Evolutionary conservation across 768 basidiomycete genomes (phyloP).

Genomic region (Ephemerocybe angulata): DNA sequence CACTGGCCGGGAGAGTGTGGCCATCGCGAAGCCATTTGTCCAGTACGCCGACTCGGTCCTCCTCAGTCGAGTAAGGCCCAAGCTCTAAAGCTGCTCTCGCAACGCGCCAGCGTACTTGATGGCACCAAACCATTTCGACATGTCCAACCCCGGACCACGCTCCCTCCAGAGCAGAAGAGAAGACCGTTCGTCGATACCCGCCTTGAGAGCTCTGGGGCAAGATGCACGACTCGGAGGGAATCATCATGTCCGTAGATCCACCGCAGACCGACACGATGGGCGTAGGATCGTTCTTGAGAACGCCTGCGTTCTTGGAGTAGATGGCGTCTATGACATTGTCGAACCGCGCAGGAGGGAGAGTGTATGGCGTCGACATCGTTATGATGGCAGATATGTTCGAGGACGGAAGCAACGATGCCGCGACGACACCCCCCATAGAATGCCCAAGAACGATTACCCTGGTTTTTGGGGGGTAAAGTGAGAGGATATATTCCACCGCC

Average conservation of each 20-base stretch:
- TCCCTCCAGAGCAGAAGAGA: slow-evolving; percentile 86
- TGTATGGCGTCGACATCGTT: slow-evolving; percentile 96
- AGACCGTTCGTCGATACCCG: slow-evolving; percentile 59
- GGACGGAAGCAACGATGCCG: slow-evolving; percentile 71
- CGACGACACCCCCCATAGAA: slow-evolving; percentile 97
- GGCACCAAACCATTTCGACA: slow-evolving; percentile 97
- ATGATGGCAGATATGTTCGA: slow-evolving; percentile 69
- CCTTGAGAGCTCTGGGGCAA: slow-evolving; percentile 35
- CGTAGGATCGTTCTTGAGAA: slow-evolving; percentile 45
- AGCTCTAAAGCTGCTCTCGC: slow-evolving; percentile 78
- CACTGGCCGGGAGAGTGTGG: slow-evolving; percentile 37
- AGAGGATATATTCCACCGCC: slow-evolving; percentile 75
- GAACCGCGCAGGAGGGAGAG: slow-evolving; percentile 82
- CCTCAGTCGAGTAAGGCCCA: slow-evolving; percentile 27
- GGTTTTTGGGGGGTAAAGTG: slow-evolving; percentile 63
- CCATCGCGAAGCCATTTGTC: slow-evolving; percentile 72
- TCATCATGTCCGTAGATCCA: slow-evolving; percentile 87
- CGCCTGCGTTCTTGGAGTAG: slow-evolving; percentile 46
- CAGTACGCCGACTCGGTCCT: slow-evolving; percentile 36
- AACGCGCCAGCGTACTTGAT: slow-evolving; percentile 89
- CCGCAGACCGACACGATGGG: slow-evolving; percentile 86
- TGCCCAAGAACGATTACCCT: slow-evolving; percentile 81
- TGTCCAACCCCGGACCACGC: slow-evolving; percentile 96
- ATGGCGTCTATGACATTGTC: slow-evolving; percentile 76
- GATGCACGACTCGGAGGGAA: slow-evolving; percentile 86